Evolutionary conservation across 1,284 basidiomycete genomes (phyloP).

Genomic region (Dichomitus squalens): DNA sequence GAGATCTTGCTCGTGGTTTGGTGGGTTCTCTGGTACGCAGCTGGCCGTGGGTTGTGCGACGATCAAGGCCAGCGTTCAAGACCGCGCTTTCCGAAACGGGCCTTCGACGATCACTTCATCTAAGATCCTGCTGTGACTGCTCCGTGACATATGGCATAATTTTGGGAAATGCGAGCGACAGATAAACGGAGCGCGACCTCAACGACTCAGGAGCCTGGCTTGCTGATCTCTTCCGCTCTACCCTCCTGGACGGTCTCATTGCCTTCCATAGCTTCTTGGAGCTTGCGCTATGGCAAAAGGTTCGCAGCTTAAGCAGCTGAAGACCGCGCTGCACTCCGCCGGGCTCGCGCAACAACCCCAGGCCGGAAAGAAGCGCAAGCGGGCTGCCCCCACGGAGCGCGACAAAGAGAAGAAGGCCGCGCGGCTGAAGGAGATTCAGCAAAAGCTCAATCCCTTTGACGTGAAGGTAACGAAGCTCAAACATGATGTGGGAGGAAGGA

Average conservation of each 20-base stretch:
- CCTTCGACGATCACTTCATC: neutral
- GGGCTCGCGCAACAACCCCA: slow-evolving; percentile 67
- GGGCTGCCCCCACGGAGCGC: slow-evolving; percentile 58
- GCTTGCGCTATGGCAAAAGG: slow-evolving; percentile 58
- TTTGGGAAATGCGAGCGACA: slow-evolving; percentile 1
- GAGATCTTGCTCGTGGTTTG: too few relatives aligned
- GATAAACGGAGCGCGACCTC: neutral
- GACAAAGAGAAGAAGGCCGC: slow-evolving; percentile 80
- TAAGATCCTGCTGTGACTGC: slow-evolving; percentile 1
- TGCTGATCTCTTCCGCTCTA: neutral
- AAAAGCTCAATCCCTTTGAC: slow-evolving; percentile 92
- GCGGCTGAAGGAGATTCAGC: slow-evolving; percentile 85
- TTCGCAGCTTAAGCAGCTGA: slow-evolving; percentile 87
- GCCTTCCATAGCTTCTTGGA: too few relatives aligned
- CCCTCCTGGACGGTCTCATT: neutral
- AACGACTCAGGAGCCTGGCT: neutral
- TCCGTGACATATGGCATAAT: slow-evolving; percentile 14
- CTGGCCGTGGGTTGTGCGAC: too few relatives aligned
- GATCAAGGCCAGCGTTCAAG: too few relatives aligned
- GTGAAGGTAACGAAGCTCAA: slow-evolving; percentile 89
- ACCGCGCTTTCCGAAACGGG: neutral
- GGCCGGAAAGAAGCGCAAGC: slow-evolving; percentile 72
- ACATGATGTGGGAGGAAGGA: slow-evolving; percentile 89
- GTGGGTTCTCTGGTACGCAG: too few relatives aligned
- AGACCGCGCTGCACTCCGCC: slow-evolving; percentile 77